Base-by-base conservation (phyloP, 2,329 filamentous ascomycete genomes). In the Fusarium tupiense region DNA sequence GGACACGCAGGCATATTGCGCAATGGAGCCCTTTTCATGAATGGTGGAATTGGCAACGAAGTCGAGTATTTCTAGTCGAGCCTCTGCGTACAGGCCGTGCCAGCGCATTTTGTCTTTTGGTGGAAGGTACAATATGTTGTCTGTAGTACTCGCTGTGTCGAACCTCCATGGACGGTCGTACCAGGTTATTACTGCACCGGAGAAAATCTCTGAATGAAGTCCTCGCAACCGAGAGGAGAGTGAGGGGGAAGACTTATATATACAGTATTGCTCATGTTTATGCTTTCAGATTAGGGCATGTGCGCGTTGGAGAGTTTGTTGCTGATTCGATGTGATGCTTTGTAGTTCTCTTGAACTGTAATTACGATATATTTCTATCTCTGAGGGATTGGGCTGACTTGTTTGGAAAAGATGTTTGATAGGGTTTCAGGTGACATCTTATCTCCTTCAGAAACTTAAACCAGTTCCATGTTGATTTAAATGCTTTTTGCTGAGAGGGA, bases 181-280 rank as follows among this genome's bases (percentile, higher is more conserved):
- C 6, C 4, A 11, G 6, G 31, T 19, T 33, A 24, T 35, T 35
- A 12, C 19, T 35, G n/a, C 12, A 24, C 3, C 9, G 8, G 3
- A 3, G 4, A 10, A 35, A 53, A 8, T 7, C 3, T 53, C 6
- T 37, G 9, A 37, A 26, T 26, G 17, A 26, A 24, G 9, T 11
- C 19, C 6, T 16, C 5, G 12, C 8, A 3, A 13, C 2, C 2
- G 12, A 11, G n/a, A 7, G n/a, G 2, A 12, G 6, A 16, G 12
- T 8, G 9, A 24, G 13, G 19, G 13, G 6, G 3, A 20, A 8
- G 20, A 16, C 3, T 20, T 1, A 37, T 6, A 5, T 20, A 24
- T 16, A 16, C 24, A 35, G 19, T 5, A 16, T 16, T 9, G 1
- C 4, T 16, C n/a, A 2, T 24, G 2, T 6, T 26, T 26, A 20